Evolutionary conservation across 768 basidiomycete genomes (phyloP).

Genomic region (Leucosporidium yakuticum): DNA sequence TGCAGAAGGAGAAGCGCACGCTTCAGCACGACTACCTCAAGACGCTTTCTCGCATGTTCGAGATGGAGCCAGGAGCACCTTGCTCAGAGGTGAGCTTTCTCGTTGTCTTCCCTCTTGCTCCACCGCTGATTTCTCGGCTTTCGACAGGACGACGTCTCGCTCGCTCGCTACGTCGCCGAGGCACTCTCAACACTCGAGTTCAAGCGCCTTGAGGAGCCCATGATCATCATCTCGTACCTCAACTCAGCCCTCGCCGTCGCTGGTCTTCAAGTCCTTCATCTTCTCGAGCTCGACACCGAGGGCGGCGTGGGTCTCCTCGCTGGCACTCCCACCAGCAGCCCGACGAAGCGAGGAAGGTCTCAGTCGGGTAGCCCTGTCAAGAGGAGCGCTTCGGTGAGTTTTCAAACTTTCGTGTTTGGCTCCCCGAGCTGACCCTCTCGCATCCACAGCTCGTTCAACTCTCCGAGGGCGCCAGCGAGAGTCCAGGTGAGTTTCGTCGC

Average conservation of each 20-base stretch:
- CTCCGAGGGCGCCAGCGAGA: too few relatives aligned
- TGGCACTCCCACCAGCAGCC: conserved; percentile 1
- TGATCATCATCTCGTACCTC: conserved; percentile 74
- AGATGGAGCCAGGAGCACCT: conserved; percentile 56
- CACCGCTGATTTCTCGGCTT: neutral
- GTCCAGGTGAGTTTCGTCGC: too few relatives aligned
- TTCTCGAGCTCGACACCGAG: conserved; percentile 52
- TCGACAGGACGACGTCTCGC: conserved; percentile 69
- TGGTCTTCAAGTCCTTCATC: conserved; percentile 72
- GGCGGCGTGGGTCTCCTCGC: conserved; percentile 21
- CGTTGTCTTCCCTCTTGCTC: too few relatives aligned
- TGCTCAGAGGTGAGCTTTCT: conserved; percentile 54
- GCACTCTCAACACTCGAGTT: conserved; percentile 89
- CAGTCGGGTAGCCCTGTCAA: too few relatives aligned
- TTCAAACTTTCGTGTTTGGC: too few relatives aligned
- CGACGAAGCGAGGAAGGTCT: neutral
- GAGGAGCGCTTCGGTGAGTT: too few relatives aligned
- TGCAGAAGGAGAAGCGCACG: conserved; percentile 83
- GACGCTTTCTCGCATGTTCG: conserved; percentile 72
- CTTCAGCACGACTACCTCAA: conserved; percentile 81
- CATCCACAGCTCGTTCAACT: too few relatives aligned
- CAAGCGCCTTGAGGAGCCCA: conserved; percentile 87
- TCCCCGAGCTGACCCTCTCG: too few relatives aligned
- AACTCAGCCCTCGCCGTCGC: conserved; percentile 68
- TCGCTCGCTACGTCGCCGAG: conserved; percentile 88